Evolutionary conservation across 768 basidiomycete species (phyloP).

Genomic region (Collybia sp.): DNA sequence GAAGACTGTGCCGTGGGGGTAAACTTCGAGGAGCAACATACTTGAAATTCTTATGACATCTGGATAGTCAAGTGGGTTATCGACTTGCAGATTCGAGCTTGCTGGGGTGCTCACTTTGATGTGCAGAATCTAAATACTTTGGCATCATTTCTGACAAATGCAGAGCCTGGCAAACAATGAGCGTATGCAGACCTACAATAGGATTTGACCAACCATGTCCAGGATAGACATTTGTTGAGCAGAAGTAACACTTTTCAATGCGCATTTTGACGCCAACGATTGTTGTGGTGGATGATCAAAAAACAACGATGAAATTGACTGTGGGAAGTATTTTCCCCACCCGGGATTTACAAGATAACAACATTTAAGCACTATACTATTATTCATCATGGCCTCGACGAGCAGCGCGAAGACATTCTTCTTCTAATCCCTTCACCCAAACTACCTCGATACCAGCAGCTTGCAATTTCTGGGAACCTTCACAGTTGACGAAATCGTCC

Average conservation of each 20-base stretch:
- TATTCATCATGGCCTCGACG: conserved; percentile 44
- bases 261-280: conserved; percentile 56
- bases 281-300: too few relatives aligned
- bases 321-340: too few relatives aligned
- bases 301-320: too few relatives aligned
- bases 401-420: conserved; percentile 78
- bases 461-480: conserved; percentile 72
- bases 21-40: conserved; percentile 25
- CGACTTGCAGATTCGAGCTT: background rate
- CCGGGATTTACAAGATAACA: background rate
- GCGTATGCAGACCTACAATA: background rate
- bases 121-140: conserved; percentile 98
- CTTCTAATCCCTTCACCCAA: conserved; percentile 72
- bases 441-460: conserved; percentile 71
- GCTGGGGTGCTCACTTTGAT: conserved; percentile 66
- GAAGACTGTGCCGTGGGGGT: conserved; percentile 2
- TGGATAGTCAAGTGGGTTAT: conserved; percentile 19
- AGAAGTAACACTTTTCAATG: conserved; percentile 98
- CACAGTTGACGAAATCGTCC: conserved; percentile 90
- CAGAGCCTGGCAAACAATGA: conserved; percentile 51
- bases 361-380: background rate
- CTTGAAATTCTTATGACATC: conserved; percentile 99
- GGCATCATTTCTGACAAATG: conserved; percentile 96
- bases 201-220: conserved; percentile 67
- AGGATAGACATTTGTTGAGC: conserved; percentile 94